Percentiles rank a stretch among this genome's conserved stretches.
Evolutionary conservation across 495 filamentous ascomycete genomes (phyloP).

Genomic region (Trichoderma gamsii): DNA sequence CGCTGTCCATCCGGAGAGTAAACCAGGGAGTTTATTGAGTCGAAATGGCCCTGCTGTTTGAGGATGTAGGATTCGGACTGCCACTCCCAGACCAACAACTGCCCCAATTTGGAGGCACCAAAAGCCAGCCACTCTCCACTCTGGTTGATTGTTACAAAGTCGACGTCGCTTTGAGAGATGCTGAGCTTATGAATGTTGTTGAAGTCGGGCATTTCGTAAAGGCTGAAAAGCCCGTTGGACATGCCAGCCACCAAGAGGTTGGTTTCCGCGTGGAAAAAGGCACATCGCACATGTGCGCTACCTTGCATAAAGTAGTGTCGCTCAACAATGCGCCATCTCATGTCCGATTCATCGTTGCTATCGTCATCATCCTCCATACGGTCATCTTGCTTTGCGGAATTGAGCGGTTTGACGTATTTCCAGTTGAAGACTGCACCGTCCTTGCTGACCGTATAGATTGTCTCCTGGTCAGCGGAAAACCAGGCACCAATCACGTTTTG

Average conservation of each 20-base stretch:
- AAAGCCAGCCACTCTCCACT: conserved; percentile 96
- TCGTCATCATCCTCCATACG: conserved; percentile 49
- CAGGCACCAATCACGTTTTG: conserved; percentile 82
- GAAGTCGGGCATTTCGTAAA: conserved; percentile 97
- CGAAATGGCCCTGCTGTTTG: conserved; percentile 95
- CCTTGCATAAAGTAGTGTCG: conserved; percentile 90
- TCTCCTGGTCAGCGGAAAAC: conserved; percentile 89
- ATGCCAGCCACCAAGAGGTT: conserved; percentile 89
- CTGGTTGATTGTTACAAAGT: conserved; percentile 86
- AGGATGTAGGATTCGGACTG: conserved; percentile 99
- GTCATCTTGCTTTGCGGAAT: conserved; percentile 22
- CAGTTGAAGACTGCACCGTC: conserved; percentile 54
- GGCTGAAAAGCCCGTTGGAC: conserved; percentile 84
- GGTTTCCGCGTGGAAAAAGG: conserved; percentile 76
- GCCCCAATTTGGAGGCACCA: conserved; percentile 90
- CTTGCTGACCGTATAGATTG: conserved; percentile 52
- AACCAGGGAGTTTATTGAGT: conserved; percentile 87
- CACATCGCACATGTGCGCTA: conserved; percentile 79
- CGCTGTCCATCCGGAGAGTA: conserved; percentile 93
- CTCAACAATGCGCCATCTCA: conserved; percentile 79
- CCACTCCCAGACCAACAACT: conserved; percentile 98
- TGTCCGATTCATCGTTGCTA: conserved; percentile 49
- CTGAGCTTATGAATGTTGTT: conserved; percentile 85
- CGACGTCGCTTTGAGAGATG: conserved; percentile 93
- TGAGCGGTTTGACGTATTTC: conserved; percentile 55